Evolutionary conservation across 441 rosid genomes (phyloP).

Genomic region (Adansonia grandidieri): DNA sequence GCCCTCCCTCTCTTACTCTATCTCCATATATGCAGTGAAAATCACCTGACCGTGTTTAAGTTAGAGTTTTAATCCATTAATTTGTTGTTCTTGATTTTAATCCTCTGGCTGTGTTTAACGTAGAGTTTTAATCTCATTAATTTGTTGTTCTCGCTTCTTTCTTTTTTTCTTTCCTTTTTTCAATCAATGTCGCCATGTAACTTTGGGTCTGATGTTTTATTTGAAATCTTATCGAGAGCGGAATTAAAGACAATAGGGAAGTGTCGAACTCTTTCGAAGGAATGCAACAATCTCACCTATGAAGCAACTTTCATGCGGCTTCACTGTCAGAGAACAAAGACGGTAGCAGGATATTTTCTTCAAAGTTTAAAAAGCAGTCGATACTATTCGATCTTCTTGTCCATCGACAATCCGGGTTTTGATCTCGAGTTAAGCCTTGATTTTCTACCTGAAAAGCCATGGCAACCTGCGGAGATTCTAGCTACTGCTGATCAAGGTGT

Average conservation of each 20-base stretch:
- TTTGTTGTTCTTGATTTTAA: too few relatives aligned
- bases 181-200: neutral
- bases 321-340: conserved; percentile 8
- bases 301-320: conserved; percentile 6
- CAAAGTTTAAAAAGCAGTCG: neutral
- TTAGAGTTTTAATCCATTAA: too few relatives aligned
- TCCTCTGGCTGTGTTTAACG: neutral
- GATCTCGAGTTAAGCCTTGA: neutral
- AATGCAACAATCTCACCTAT: neutral
- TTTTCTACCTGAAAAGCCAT: neutral
- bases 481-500: conserved; percentile 7
- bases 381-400: neutral
- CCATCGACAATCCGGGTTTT: neutral
- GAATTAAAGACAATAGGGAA: neutral
- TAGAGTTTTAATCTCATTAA: neutral
- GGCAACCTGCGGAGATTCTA: neutral
- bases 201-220: neutral
- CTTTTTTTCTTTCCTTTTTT: neutral
- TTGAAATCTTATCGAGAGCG: conserved; percentile 24
- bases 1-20: too few relatives aligned
- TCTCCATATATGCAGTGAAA: too few relatives aligned
- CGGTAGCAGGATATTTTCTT: neutral
- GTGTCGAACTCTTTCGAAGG: conserved; percentile 25
- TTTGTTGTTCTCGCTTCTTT: too few relatives aligned
- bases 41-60: too few relatives aligned